Percentiles rank a stretch among this genome's conserved stretches.
Conservation (phyloP, 148 eudicot genomes). For the Amaranthus cruentus region DNA sequence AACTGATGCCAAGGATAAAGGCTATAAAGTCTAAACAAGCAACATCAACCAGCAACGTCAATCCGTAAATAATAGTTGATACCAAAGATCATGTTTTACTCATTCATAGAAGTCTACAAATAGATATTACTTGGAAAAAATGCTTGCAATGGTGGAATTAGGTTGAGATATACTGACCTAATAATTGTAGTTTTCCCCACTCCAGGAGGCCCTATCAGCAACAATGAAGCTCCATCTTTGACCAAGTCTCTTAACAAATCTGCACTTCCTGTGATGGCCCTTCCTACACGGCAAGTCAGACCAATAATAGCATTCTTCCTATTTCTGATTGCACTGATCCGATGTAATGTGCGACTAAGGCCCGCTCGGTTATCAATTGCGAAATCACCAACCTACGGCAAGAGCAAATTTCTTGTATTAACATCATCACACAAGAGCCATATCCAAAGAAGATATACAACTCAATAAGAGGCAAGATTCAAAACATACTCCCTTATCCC, state of each 20-base stretch:
- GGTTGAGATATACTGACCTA: constrained; percentile 40
- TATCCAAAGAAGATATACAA: background rate
- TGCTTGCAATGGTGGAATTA: background rate
- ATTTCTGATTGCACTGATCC: constrained; percentile 90
- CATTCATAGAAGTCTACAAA: background rate
- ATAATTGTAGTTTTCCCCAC: constrained; percentile 97
- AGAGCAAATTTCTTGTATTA: constrained; percentile 15
- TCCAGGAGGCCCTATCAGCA: constrained; percentile 99
- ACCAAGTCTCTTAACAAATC: constrained; percentile 78
- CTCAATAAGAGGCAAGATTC: background rate
- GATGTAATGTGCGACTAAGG: constrained; percentile 85
- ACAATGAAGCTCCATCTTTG: constrained; percentile 82
- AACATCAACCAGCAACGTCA: background rate
- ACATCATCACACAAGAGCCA: background rate
- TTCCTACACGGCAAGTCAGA: constrained; percentile 90
- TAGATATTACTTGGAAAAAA: background rate
- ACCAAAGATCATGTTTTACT: background rate
- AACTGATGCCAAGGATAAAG: background rate
- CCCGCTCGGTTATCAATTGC: constrained; percentile 94
- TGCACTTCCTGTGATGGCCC: constrained; percentile 93
- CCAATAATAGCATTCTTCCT: constrained; percentile 84
- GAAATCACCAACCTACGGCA: constrained; percentile 88
- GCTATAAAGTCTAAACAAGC: background rate
- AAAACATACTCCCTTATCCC: background rate
- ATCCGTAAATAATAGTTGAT: background rate